Evolutionary conservation across 768 basidiomycete species (phyloP).

Genomic region (Nevesoporus exiguus): DNA sequence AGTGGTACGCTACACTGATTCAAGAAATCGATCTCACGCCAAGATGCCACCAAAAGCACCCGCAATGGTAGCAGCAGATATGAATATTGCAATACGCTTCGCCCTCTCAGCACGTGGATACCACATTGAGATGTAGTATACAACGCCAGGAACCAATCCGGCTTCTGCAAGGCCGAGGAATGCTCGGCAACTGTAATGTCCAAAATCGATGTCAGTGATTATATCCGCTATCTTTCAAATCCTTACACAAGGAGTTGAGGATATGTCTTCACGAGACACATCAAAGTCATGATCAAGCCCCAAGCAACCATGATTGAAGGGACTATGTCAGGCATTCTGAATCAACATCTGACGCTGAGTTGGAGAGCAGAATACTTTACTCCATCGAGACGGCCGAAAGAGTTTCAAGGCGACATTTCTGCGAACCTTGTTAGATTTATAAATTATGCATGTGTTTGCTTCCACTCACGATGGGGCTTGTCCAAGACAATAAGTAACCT

Average conservation of each 20-base stretch:
- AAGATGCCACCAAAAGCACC: slow-evolving; percentile 49
- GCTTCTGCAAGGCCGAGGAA: slow-evolving; percentile 48
- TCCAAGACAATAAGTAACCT: slow-evolving; percentile 35
- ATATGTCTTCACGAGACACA: slow-evolving; percentile 35
- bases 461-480: slow-evolving; percentile 37
- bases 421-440: neutral
- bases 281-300: slow-evolving; percentile 37
- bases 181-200: slow-evolving; percentile 30
- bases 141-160: slow-evolving; percentile 40
- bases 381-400: slow-evolving; percentile 33
- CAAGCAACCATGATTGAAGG: slow-evolving; percentile 38
- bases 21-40: slow-evolving; percentile 34
- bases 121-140: slow-evolving; percentile 52
- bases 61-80: slow-evolving; percentile 55
- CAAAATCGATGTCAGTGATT: neutral
- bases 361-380: slow-evolving; percentile 15
- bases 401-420: slow-evolving; percentile 39
- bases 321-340: slow-evolving; percentile 27
- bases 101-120: slow-evolving; percentile 57
- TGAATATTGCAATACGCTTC: slow-evolving; percentile 57
- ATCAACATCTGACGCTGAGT: slow-evolving; percentile 1
- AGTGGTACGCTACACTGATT: neutral
- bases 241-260: slow-evolving; percentile 32
- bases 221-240: neutral
- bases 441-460: neutral